Percentiles rank a stretch among this genome's conserved stretches.
These are phyloP conservation scores for Cantharellus anzutake DNA, from an alignment of 768 basidiomycete genomes.

Conservation along the genomic window DNA sequence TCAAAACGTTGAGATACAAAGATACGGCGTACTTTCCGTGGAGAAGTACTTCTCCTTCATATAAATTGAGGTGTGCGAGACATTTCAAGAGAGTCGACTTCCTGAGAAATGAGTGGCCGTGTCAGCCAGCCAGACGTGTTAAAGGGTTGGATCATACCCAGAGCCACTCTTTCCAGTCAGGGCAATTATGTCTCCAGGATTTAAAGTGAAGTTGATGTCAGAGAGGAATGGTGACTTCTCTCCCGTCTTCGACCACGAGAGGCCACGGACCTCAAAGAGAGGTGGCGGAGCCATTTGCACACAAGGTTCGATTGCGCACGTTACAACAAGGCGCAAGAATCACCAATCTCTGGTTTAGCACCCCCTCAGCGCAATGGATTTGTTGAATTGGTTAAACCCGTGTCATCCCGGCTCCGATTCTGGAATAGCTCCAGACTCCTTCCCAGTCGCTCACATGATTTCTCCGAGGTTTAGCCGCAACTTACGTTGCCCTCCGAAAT, in stretches of 20 bases:
- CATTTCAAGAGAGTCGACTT: conserved; percentile 61
- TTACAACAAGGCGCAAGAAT: too few species aligned
- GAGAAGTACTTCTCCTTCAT: conserved; percentile 43
- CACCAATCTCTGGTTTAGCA: too few species aligned
- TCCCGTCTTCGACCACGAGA: not conserved
- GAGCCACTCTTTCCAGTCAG: conserved; percentile 66
- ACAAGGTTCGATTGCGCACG: too few species aligned
- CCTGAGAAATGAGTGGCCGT: conserved; percentile 7
- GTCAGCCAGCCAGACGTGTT: not conserved
- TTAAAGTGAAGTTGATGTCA: conserved; percentile 37
- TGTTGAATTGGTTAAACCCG: too few species aligned
- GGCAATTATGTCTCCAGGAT: conserved; percentile 57
- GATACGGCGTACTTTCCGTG: conserved; percentile 34
- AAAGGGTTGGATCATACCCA: conserved; percentile 26
- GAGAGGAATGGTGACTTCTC: conserved; percentile 13
- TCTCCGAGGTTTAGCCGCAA: too few species aligned
- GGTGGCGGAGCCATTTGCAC: not conserved
- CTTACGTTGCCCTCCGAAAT: too few species aligned
- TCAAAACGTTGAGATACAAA: not conserved
- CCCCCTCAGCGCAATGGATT: too few species aligned
- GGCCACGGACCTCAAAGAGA: not conserved
- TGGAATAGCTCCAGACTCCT: too few species aligned
- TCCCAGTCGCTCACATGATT: too few species aligned
- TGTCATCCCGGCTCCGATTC: too few species aligned
- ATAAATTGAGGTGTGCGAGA: conserved; percentile 57